These are phyloP conservation scores for Oryza punctata DNA, from an alignment of 176 grass and related monocot species.

Conservation along the genomic window DNA sequence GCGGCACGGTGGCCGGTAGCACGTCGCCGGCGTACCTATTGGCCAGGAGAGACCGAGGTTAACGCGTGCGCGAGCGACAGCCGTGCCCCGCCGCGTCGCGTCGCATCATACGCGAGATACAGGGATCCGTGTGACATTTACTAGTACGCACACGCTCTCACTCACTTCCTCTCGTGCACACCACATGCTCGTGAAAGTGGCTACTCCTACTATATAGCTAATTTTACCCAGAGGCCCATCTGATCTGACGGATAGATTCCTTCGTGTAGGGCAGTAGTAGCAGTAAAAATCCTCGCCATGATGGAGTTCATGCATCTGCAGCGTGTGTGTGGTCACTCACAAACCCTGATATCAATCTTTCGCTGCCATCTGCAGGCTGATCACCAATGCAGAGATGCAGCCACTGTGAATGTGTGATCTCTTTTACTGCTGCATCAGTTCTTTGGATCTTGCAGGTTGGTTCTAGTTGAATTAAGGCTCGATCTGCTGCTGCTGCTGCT, in stretches of 20 bases:
- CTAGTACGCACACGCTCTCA: background rate
- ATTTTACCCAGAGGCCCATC: no score
- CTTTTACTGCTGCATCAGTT: conserved; percentile 3
- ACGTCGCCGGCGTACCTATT: no score
- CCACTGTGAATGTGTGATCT: conserved; percentile 25
- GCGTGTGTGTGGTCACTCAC: background rate
- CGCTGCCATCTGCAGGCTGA: background rate
- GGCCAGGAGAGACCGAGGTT: no score
- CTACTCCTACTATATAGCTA: no score
- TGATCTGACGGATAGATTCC: conserved; percentile 19
- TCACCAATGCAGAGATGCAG: background rate
- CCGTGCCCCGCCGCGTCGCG: no score
- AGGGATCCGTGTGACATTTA: no score
- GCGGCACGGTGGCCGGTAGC: no score
- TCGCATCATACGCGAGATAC: no score
- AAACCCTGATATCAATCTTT: background rate
- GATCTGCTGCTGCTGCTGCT: background rate
- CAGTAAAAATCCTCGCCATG: background rate
- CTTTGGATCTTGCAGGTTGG: background rate
- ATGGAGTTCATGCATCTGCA: background rate
- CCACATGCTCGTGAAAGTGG: no score
- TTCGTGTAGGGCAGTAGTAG: background rate
- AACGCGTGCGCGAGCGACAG: no score
- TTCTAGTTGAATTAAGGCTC: background rate
- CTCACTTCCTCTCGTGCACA: background rate